A percentile compares a stretch with the other conserved stretches of the same genome.
These are phyloP conservation scores for Kodamaea lidongshanica DNA, from an alignment of 805 yeast genomes.

Conservation along the genomic window DNA sequence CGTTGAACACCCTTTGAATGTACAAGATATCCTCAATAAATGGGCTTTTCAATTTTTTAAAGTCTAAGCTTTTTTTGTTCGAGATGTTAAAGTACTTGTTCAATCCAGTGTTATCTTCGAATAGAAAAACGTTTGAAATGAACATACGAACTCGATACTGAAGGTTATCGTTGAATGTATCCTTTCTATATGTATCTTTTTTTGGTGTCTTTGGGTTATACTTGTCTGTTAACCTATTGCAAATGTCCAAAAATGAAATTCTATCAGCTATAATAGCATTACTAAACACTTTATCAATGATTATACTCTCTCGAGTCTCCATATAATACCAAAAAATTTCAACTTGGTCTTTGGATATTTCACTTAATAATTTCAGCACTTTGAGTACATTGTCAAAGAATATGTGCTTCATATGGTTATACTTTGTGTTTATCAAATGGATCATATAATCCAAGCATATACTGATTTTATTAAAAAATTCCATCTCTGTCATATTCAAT, in stretches of 20 bases:
- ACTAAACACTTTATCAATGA: conserved; percentile 22
- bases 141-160: conserved; percentile 32
- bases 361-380: conserved; percentile 19
- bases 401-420: conserved; percentile 15
- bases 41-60: conserved; percentile 16
- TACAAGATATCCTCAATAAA: conserved; percentile 29
- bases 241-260: conserved; percentile 34
- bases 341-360: conserved; percentile 16
- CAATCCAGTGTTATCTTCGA: conserved; percentile 41
- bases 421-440: conserved; percentile 12
- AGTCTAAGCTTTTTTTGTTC: conserved; percentile 20
- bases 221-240: conserved; percentile 33
- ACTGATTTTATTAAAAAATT: conserved; percentile 14
- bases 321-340: conserved; percentile 33
- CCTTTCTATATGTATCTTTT: conserved; percentile 29
- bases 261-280: conserved; percentile 26
- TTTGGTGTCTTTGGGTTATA: conserved; percentile 14
- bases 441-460: conserved; percentile 24
- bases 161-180: conserved; percentile 33
- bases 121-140: conserved; percentile 26
- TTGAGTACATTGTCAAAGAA: conserved; percentile 23
- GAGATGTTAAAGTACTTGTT: conserved; percentile 34
- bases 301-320: conserved; percentile 26
- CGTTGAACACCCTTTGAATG: conserved; percentile 26
- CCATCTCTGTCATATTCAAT: conserved; percentile 6